Evolutionary conservation across 1,284 basidiomycete species (phyloP), one percentile per base, ranked within the genome.

Genomic region (Ganoderma boninense): DNA sequence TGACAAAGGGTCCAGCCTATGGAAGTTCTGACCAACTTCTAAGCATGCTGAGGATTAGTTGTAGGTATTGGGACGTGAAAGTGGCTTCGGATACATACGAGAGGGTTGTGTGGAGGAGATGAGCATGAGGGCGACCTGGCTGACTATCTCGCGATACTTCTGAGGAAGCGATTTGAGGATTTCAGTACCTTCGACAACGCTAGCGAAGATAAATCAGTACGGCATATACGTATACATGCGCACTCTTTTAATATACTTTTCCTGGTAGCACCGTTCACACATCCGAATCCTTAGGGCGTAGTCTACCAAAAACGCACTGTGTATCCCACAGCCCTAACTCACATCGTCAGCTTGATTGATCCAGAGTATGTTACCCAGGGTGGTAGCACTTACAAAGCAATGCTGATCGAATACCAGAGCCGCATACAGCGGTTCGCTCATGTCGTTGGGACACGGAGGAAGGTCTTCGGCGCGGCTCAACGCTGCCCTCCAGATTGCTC

Each of bases 371-470:
- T 10, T 7, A 6, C 6, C 6, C 38, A 38, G 10, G 2, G 10
- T 6, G 38, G 38, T 10, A 38, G 2, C 10, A 38, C 54, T 32
- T 14, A 57, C 54, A 57, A 32, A 57, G 14, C 54, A 57, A 35
- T 35, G 7, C 0, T 20, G 29, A 35, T 35, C 74, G 62, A 78
- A 80, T 16, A 79, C n/a, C 35, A 79, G 63, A 13, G 73, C 62
- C 6, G 73, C 71, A 32, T 76, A 79, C 2, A 70, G 60, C 11
- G 75, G 76, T 65, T 76, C 75, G 60, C 66, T 7, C 54, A 57
- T 35, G 16, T 57, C 54, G 26, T 2, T 5, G 4, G 54, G 54
- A 13, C 54, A 57, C 8, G 54, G 26, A 7, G 29, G 54, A 35
- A 57, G 54, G 2, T 29, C 54, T 3, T 3, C 16, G 0, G 18